Percentiles rank a stretch among this genome's conserved stretches.
Conservation (phyloP, 306 rosid genomes). For the Abrus precatorius region DNA sequence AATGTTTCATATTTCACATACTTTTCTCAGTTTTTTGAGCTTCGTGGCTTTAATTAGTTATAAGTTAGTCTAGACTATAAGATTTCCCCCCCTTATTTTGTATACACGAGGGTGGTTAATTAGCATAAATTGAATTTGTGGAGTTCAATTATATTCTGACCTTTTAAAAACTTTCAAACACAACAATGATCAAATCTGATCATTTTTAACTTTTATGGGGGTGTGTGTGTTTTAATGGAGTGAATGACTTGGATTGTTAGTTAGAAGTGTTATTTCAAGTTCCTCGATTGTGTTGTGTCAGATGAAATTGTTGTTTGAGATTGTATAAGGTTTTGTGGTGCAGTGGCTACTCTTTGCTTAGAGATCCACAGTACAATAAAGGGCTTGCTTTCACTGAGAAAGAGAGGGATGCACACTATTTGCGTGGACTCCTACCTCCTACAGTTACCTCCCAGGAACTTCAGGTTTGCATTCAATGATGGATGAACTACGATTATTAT, state of each 20-base stretch:
- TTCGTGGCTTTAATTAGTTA: slow-evolving; percentile 7
- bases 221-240: too few species aligned
- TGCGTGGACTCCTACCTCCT: slow-evolving; percentile 84
- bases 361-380: slow-evolving; percentile 88
- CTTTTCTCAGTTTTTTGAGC: background rate
- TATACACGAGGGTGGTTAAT: background rate
- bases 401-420: slow-evolving; percentile 59
- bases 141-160: background rate
- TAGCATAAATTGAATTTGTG: background rate
- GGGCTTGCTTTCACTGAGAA: slow-evolving; percentile 81
- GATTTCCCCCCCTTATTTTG: background rate
- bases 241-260: too few species aligned
- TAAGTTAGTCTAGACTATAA: background rate
- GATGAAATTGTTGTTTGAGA: background rate
- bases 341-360: slow-evolving; percentile 81
- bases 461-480: slow-evolving; percentile 62
- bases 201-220: background rate
- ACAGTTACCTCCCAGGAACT: slow-evolving; percentile 64
- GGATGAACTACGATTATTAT: background rate
- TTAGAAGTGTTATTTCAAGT: too few species aligned
- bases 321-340: slow-evolving; percentile 20
- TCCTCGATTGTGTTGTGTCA: background rate
- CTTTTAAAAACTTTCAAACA: background rate
- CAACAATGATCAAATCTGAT: background rate
- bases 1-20: background rate